Evolutionary conservation across 1,139 yeast species (phyloP), one percentile per base, ranked within the genome.

Genomic region (Geotrichum macrosporum): DNA sequence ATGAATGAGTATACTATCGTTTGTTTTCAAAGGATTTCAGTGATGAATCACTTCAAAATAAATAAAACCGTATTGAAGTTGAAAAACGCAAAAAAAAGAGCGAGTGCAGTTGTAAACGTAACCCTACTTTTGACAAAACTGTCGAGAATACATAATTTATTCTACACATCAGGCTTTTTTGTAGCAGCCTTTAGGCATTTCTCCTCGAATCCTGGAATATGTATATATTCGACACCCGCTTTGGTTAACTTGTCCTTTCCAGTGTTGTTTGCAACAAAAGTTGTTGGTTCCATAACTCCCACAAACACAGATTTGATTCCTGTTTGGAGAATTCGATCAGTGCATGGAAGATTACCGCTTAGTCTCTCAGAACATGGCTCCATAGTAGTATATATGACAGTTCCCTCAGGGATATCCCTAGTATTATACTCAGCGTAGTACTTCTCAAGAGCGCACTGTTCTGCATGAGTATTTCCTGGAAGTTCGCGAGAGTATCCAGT

Each of bases 391-490:
- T 86, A 94, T 10, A 92, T 67, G 36, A 84, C 87, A 0, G 95
- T 79, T 0, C 95, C 95, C 15, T 60, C 62, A 0, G 97, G 96
- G 1, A 87, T 72, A 3, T 69, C 70, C 4, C 62, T 55, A 3
- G 50, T 30, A 2, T 77, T 76, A 27, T 55, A 52, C n/a, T 59
- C 56, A 18, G 61, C 45, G 56, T 73, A 79, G 57, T 81, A 84
- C 63, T 94, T 94, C 38, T 81, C 84, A 50, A 94, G 65, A 0
- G 96, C 96, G 69, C 94, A 84, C 61, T 94, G 96, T 61, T 94
- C 99, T 1, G 98, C 98, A 64, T 94, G 99, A 0, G 99, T 94
- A 62, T 94, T 94, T 0, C 98, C 98, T 15, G 84, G 86, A 3
- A 92, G 68, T 62, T 94, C 98, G 50, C 98, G 73, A 0, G 97